Evolutionary conservation across 441 rosid species (phyloP).

Genomic region (Gossypium davidsonii): DNA sequence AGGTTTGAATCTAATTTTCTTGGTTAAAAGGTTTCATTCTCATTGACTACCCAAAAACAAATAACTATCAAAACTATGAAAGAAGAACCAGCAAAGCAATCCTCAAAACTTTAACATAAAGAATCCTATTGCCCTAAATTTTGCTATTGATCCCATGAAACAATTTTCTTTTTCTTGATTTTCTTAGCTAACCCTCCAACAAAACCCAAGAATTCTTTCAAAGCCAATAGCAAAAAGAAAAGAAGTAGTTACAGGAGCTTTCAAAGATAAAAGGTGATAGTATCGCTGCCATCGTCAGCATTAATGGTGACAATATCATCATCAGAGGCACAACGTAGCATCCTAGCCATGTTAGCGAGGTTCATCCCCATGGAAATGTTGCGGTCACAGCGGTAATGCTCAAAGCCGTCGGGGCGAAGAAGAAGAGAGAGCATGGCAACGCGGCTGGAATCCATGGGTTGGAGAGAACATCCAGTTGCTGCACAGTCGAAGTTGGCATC

Average conservation of each 20-base stretch:
- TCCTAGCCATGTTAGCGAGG: conserved; percentile 5
- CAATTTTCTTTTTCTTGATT: not conserved
- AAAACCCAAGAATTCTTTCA: not conserved
- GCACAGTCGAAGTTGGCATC: conserved; percentile 7
- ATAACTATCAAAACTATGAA: not conserved
- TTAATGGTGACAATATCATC: not conserved
- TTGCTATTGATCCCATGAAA: not conserved
- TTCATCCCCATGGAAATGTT: conserved; percentile 1
- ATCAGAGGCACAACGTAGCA: not conserved
- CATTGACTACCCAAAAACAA: not conserved
- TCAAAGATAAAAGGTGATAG: not conserved
- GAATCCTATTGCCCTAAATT: not conserved
- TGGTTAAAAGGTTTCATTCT: no score
- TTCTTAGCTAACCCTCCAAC: not conserved
- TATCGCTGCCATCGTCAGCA: not conserved
- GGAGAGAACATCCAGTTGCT: not conserved
- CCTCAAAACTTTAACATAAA: no score
- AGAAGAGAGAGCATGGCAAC: conserved; percentile 5
- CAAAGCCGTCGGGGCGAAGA: not conserved
- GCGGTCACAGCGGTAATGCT: not conserved
- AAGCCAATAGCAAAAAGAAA: not conserved
- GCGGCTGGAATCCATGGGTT: not conserved
- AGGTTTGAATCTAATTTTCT: not conserved
- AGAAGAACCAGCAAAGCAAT: not conserved
- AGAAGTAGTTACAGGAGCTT: not conserved